Evolutionary conservation across 192 early-diverging fungal genomes (phyloP), one percentile per base, ranked within the genome.

Genomic region (Chytriomyces sp.): DNA sequence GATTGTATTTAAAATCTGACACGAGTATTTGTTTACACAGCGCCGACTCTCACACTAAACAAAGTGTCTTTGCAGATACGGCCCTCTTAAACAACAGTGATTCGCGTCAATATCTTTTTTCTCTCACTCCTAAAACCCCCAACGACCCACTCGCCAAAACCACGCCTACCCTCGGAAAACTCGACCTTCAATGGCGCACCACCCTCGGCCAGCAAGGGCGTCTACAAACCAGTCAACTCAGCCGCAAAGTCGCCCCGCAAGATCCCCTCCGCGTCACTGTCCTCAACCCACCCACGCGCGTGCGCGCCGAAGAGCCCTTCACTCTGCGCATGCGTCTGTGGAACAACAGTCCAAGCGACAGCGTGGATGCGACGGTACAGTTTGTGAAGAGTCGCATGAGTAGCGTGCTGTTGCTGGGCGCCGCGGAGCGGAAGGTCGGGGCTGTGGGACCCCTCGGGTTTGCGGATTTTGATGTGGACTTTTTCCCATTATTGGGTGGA

Each of bases 101-200:
- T 73, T 84, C 93, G 61, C 84, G 95, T 40, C 96, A 98, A 77
- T 95, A 98, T 73, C 86, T 98, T 22, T 98, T 93, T 63, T 85
- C 93, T 31, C 83, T 98, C 22, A 82, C 76, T 4, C 91, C 92
- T n/a, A 80, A 81, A n/a, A 73, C 40, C 6, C 34, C 77, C 3
- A 82, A 86, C 44, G 86, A 88, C 52, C 71, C 82, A 26, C 58
- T 88, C 36, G 84, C 91, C 4, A 84, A 89, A 41, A 88, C 91
- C 19, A 91, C 92, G 4, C 89, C 93, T 39, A 89, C 90, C 30
- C 82, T 98, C 14, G 96, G 96, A 3, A 94, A 94, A 82, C 85
- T 98, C 56, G 95, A 98, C 75, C 98, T 98, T 63, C 81, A 91
- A n/a, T 98, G 96, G 96, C 82, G 92, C 37, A 90, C 93, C n/a